Conservation (phyloP, 1,284 basidiomycete genomes). For the Austroboletus niveus region DNA sequence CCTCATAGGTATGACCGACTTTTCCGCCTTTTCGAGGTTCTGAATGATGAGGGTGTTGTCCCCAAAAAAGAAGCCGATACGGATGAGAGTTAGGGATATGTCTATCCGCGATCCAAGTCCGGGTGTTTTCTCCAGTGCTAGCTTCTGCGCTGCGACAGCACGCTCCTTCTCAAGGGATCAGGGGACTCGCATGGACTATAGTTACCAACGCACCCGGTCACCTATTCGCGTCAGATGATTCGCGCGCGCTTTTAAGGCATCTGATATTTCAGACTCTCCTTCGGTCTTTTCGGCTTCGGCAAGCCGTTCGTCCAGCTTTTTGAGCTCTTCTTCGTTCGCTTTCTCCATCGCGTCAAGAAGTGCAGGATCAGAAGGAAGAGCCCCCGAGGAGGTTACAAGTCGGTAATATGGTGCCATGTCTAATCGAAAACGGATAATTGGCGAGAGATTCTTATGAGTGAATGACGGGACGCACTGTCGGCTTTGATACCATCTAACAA, state of each 20-base stretch:
- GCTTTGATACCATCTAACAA: slow-evolving; percentile 78
- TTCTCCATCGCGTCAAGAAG: slow-evolving; percentile 72
- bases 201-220: slow-evolving; percentile 66
- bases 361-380: slow-evolving; percentile 51
- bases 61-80: slow-evolving; percentile 90
- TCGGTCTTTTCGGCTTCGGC: slow-evolving; percentile 88
- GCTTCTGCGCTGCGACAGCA: not conserved
- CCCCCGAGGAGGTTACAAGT: slow-evolving; percentile 48
- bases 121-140: slow-evolving; percentile 89
- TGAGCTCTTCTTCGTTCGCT: slow-evolving; percentile 75
- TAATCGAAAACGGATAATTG: slow-evolving; percentile 16
- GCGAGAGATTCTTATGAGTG: not conserved
- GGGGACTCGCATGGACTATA: not conserved
- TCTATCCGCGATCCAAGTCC: slow-evolving; percentile 94
- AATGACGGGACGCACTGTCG: slow-evolving; percentile 62
- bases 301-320: slow-evolving; percentile 76
- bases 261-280: slow-evolving; percentile 92
- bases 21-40: slow-evolving; percentile 80
- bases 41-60: slow-evolving; percentile 75
- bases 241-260: slow-evolving; percentile 79
- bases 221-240: slow-evolving; percentile 89
- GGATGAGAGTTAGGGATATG: slow-evolving; percentile 83
- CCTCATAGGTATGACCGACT: slow-evolving; percentile 45
- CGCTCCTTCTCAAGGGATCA: slow-evolving; percentile 1
- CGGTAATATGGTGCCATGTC: slow-evolving; percentile 87